Evolutionary conservation across 2,329 filamentous ascomycete genomes (phyloP).

Genomic region (Alternaria gansuensis): DNA sequence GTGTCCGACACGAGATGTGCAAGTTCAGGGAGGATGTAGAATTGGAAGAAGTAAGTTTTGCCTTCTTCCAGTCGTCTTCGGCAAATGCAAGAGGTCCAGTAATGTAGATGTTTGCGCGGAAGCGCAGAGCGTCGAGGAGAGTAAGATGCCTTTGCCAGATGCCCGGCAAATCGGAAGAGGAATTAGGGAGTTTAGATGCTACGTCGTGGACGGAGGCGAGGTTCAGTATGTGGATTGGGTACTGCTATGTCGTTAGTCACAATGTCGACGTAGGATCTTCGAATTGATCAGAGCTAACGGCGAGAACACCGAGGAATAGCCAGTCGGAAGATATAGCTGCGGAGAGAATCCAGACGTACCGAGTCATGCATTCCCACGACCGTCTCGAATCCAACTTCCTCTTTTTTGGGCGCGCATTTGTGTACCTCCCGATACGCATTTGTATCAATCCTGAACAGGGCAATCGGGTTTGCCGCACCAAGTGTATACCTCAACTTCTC

Average conservation of each 20-base stretch:
- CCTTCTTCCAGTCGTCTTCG: conserved; percentile 74
- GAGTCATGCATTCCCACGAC: conserved; percentile 74
- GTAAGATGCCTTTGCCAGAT: conserved; percentile 53
- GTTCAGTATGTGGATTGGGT: conserved; percentile 74
- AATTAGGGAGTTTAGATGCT: conserved; percentile 64
- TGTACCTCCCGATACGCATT: conserved; percentile 66
- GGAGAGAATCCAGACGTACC: conserved; percentile 52
- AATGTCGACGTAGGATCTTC: not conserved
- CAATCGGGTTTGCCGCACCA: conserved; percentile 71
- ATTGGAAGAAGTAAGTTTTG: conserved; percentile 45
- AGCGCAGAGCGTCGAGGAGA: conserved; percentile 69
- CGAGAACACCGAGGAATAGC: not conserved
- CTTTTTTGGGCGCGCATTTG: conserved; percentile 66
- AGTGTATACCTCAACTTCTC: conserved; percentile 71
- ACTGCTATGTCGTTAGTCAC: conserved; percentile 56
- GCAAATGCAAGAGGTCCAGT: conserved; percentile 70
- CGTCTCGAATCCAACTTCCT: conserved; percentile 69
- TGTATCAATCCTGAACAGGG: conserved; percentile 73
- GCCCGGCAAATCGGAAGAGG: conserved; percentile 51
- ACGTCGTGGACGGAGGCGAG: conserved; percentile 70
- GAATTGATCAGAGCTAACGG: not conserved
- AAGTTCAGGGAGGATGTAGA: conserved; percentile 48
- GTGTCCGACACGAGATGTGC: conserved; percentile 69
- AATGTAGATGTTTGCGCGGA: conserved; percentile 76
- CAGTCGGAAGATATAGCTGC: not conserved